Evolutionary conservation across 2,329 filamentous ascomycete species (phyloP).

Genomic region (Neonectria magnoliae): DNA sequence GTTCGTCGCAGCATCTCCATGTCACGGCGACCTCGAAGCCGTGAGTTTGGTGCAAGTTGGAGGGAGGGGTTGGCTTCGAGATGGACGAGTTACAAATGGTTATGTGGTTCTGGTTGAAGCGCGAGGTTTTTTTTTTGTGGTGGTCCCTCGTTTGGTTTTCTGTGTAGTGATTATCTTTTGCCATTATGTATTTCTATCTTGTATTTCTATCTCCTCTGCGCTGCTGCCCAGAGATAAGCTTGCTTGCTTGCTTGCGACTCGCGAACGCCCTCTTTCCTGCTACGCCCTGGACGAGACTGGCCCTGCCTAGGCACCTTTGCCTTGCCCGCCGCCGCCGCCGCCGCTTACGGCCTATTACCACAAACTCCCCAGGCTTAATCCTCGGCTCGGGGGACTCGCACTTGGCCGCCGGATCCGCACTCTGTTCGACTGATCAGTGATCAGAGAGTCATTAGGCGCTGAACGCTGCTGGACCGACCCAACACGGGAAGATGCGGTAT

Average conservation of each 20-base stretch:
- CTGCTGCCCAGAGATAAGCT: conserved; percentile 45
- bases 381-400: conserved; percentile 1
- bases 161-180: conserved; percentile 42
- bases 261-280: conserved; percentile 29
- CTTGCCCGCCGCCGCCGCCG: neutral
- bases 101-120: conserved; percentile 30
- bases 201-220: conserved; percentile 51
- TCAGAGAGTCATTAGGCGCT: conserved; percentile 1
- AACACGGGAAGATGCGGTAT: conserved; percentile 22
- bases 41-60: conserved; percentile 5
- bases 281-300: conserved; percentile 8
- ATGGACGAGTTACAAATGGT: conserved; percentile 11
- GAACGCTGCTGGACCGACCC: conserved; percentile 14
- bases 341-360: neutral
- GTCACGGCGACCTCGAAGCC: conserved; percentile 11
- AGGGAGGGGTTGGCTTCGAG: conserved; percentile 2
- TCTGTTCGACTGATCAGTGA: neutral
- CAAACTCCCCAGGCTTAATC: neutral
- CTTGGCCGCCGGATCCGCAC: conserved; percentile 18
- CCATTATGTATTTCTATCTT: conserved; percentile 54
- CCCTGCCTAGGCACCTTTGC: conserved; percentile 7
- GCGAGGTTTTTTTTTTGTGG: conserved; percentile 26
- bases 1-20: neutral
- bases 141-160: conserved; percentile 34
- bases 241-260: conserved; percentile 16